Percentiles rank a stretch among this genome's conserved stretches.
phyloP scores from a whole-genome alignment of 2,329 filamentous ascomycete genomes.

The Aspergillus alliaceus region DNA sequence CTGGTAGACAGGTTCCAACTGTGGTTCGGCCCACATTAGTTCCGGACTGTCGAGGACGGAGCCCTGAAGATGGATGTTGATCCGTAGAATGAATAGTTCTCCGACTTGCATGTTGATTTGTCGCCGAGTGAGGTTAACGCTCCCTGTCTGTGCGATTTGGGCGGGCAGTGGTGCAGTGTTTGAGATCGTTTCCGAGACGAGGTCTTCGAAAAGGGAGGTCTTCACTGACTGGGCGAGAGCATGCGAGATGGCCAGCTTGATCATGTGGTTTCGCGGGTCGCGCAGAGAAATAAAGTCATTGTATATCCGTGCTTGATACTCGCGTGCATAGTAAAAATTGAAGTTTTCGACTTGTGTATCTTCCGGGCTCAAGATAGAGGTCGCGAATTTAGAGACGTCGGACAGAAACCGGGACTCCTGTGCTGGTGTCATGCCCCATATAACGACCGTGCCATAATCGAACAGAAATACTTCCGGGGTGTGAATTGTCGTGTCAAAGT shows the following conservation, averaged over 20 bases:
- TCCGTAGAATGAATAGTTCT: conserved; percentile 94
- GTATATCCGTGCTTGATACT: conserved; percentile 98
- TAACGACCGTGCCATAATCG: conserved; percentile 94
- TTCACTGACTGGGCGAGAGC: conserved; percentile 95
- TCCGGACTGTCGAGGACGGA: conserved; percentile 95
- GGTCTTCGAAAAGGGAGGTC: conserved; percentile 94
- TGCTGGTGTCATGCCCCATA: conserved; percentile 94
- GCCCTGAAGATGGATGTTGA: conserved; percentile 97
- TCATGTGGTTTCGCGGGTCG: conserved; percentile 97
- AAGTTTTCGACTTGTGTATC: conserved; percentile 96
- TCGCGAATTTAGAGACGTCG: conserved; percentile 91
- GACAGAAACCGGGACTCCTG: conserved; percentile 91
- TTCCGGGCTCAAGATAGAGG: conserved; percentile 81
- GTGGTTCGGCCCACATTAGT: conserved; percentile 97
- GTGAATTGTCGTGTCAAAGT: conserved; percentile 85
- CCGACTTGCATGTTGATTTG: conserved; percentile 99
- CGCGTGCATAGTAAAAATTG: conserved; percentile 98
- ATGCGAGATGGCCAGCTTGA: conserved; percentile 93
- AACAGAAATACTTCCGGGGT: conserved; percentile 95
- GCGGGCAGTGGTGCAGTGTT: conserved; percentile 90
- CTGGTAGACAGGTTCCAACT: conserved; percentile 93
- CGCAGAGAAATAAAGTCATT: conserved; percentile 97
- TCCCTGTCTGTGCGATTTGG: conserved; percentile 88
- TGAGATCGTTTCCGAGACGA: conserved; percentile 90
- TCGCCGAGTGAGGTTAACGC: conserved; percentile 80